Conservation (phyloP, 2,329 filamentous ascomycete species). For the Ophiostoma angusticollis region DNA sequence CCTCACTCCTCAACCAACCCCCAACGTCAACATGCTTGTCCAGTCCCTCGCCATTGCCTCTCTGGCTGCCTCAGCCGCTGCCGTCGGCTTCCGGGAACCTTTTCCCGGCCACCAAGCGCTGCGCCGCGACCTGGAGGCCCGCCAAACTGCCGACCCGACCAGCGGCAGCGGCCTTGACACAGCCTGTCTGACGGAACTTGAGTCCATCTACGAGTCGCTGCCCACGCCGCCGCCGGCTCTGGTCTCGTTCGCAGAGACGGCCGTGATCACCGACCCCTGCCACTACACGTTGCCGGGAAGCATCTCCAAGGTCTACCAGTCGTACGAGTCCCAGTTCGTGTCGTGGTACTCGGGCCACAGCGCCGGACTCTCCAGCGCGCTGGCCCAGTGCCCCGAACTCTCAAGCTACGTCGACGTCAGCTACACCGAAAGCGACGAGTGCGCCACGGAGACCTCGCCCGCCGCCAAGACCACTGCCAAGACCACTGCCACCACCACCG, state of each 20-base stretch:
- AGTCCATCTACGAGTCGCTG: slow-evolving; percentile 12
- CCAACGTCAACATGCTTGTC: slow-evolving; percentile 13
- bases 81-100: slow-evolving; percentile 12
- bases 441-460: neutral
- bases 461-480: neutral
- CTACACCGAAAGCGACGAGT: neutral
- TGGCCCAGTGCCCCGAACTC: slow-evolving; percentile 18
- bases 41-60: slow-evolving; percentile 15
- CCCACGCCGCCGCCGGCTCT: slow-evolving; percentile 18
- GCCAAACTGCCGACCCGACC: slow-evolving; percentile 15
- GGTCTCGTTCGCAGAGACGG: slow-evolving; percentile 11
- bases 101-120: slow-evolving; percentile 9
- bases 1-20: neutral
- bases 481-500: neutral
- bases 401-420: slow-evolving; percentile 3
- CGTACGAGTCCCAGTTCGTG: slow-evolving; percentile 14
- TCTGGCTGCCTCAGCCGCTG: slow-evolving; percentile 15
- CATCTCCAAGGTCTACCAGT: slow-evolving; percentile 12
- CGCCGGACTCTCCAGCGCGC: slow-evolving; percentile 13
- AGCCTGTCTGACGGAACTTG: slow-evolving; percentile 14
- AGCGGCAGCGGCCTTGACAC: neutral
- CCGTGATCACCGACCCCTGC: slow-evolving; percentile 17
- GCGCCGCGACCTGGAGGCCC: slow-evolving; percentile 13
- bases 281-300: slow-evolving; percentile 14
- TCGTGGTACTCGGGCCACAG: slow-evolving; percentile 17